Base-by-base conservation (phyloP, 2,329 filamentous ascomycete species). In the Colletotrichum tropicale region DNA sequence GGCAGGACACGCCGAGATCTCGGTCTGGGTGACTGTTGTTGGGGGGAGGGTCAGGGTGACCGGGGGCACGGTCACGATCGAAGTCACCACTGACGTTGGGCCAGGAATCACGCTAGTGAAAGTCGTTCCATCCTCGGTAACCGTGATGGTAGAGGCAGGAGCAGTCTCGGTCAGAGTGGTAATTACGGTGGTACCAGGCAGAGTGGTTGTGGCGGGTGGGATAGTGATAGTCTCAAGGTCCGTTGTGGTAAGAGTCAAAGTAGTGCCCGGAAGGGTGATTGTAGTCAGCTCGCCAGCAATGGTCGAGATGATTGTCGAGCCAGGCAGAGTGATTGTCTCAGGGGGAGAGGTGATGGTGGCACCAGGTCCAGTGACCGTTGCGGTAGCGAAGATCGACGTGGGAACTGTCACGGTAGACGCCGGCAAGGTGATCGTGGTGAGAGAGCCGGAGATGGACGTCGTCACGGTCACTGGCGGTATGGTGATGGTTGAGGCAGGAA, bases 1-100 rank as follows among this genome's bases (percentile, higher is more conserved):
- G 3, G 83, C 81, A 5, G 88, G 82, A 74, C 90, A 91, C 6
- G 85, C 77, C 21, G 80, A 81, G 18, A 81, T 76, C 5, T 80
- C 78, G 5, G 82, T 80, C 32, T 80, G 77, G 28, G 81, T 81
- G 7, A 81, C 75, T 0, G 83, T 84, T 7, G 78, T 76, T 9
- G 81, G 79, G 26, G 83, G 81, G 30, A 79, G 67, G 0, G 80
- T 81, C 28, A 83, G 52, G 8, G 84, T 83, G 13, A 77, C 75
- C 10, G 81, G 79, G 0, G 74, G 79, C 16, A 83, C 71, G 1
- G 81, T 81, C 32, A 78, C 58, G 16, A 79, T 79, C 6, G 76
- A 68, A 8, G 77, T 79, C 8, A 77, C 62, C 8, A 74, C 28
- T 6, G 73, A 77, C 3, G 70, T 82, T 75, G 24, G 82, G 78